Evolutionary conservation across 306 rosid genomes (phyloP).

Genomic region (Macrotyloma uniflorum): DNA sequence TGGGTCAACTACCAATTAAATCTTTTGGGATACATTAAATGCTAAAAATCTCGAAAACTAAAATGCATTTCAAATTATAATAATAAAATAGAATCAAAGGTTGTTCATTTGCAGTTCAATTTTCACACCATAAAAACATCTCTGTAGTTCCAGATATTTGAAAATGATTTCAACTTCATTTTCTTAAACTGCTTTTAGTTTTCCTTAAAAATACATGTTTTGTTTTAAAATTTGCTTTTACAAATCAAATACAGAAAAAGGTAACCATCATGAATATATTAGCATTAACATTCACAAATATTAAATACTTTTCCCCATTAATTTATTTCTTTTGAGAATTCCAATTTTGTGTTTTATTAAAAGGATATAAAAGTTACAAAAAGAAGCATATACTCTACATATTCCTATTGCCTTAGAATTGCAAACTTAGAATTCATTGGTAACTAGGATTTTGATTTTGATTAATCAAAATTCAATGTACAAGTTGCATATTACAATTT

Average conservation of each 20-base stretch:
- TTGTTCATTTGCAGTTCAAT: background rate
- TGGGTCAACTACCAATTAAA: background rate
- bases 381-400: background rate
- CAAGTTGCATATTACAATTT: background rate
- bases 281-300: background rate
- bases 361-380: background rate
- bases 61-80: background rate
- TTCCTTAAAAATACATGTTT: no score
- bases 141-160: background rate
- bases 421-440: background rate
- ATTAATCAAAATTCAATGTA: background rate
- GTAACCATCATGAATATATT: no score
- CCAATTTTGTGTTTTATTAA: background rate
- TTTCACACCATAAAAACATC: background rate
- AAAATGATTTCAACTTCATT: background rate
- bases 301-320: background rate
- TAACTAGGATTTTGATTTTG: background rate
- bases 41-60: background rate
- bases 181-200: no score
- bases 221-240: no score
- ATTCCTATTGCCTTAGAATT: background rate
- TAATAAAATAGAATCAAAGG: background rate
- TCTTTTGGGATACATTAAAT: background rate
- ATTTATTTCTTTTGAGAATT: background rate
- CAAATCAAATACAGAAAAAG: no score